Evolutionary conservation across 2,329 filamentous ascomycete genomes (phyloP), one percentile per base, ranked within the genome.

Genomic region (Chaetomiaceae sp.): DNA sequence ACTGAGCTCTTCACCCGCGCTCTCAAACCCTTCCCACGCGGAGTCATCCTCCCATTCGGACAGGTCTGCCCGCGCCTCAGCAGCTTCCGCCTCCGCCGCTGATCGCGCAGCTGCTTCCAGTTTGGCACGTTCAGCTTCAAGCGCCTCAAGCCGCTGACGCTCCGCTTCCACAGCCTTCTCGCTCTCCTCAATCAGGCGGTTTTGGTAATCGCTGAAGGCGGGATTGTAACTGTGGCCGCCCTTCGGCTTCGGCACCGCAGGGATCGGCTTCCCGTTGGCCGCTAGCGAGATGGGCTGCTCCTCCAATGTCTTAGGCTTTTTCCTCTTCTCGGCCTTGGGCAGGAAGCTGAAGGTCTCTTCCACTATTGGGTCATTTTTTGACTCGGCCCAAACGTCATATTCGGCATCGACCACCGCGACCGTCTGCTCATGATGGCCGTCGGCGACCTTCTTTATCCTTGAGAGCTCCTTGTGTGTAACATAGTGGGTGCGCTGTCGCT

Each of bases 171-270:
- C 72, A 12, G 85, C 90, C 66, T 86, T 88, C 46, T 83, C 76
- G 37, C 88, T 86, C 65, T 94, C 88, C 34, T 79, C 73, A 17
- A 78, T 75, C 36, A 95, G 70, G 14, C 91, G 78, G 8, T 79
- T 75, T 58, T 90, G 84, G 75, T 94, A 98, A 53, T 95, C 89
- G 53, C 81, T 77, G 57, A 94, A 94, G 6, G 79, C 72, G 0
- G 93, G 93, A 64, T 98, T 98, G 71, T 98, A 98, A 58, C 88
- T 95, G 65, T 84, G 88, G 49, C 88, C 89, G 14, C 84, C 88
- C 6, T 81, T 76, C 1, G 93, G 93, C 60, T 82, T 86, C 51
- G 77, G 74, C 1, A 98, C 85, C 3, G 89, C 83, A 1, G 88
- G 86, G 8, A 95, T 73, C 0, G 76, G 66, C 64, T 91, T 95